These are phyloP conservation scores for Tuber aestivum DNA, from an alignment of 495 filamentous ascomycete species.

Conservation along the genomic window DNA sequence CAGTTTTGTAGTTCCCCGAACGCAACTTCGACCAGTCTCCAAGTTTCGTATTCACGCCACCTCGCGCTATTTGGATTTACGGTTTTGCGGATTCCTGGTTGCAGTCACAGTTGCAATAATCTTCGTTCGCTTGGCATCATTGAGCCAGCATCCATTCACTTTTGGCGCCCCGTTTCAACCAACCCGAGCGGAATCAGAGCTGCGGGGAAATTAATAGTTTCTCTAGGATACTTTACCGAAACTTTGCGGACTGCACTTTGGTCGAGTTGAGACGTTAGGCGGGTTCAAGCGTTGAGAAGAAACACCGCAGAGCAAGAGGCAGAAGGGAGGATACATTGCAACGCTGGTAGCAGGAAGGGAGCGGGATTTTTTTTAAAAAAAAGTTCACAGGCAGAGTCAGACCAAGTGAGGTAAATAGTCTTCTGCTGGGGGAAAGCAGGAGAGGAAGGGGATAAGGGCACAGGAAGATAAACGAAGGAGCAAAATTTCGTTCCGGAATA, in stretches of 20 bases:
- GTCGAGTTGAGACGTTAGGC: constrained; percentile 18
- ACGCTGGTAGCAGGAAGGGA: constrained; percentile 29
- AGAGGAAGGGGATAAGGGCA: constrained; percentile 13
- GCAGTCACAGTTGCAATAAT: constrained; percentile 34
- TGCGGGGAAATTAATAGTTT: constrained; percentile 27
- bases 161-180: constrained; percentile 34
- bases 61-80: constrained; percentile 35
- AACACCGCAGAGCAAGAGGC: constrained; percentile 1
- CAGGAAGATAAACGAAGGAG: constrained; percentile 2
- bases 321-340: constrained; percentile 26
- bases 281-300: constrained; percentile 11
- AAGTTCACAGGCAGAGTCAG: constrained; percentile 15
- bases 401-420: constrained; percentile 27
- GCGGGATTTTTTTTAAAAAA: constrained; percentile 24
- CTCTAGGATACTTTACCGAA: constrained; percentile 7
- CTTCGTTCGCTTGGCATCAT: constrained; percentile 35
- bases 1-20: background rate
- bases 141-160: constrained; percentile 37
- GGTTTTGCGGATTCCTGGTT: constrained; percentile 32
- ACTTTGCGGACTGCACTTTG: constrained; percentile 5
- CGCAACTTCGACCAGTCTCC: constrained; percentile 11
- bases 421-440: constrained; percentile 23
- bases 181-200: constrained; percentile 25
- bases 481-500: constrained; percentile 1
- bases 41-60: constrained; percentile 26